A percentile compares a stretch with the other conserved stretches of the same genome.
Conservation (phyloP, 2,329 filamentous ascomycete genomes). For the Verticillium tricorpus region DNA sequence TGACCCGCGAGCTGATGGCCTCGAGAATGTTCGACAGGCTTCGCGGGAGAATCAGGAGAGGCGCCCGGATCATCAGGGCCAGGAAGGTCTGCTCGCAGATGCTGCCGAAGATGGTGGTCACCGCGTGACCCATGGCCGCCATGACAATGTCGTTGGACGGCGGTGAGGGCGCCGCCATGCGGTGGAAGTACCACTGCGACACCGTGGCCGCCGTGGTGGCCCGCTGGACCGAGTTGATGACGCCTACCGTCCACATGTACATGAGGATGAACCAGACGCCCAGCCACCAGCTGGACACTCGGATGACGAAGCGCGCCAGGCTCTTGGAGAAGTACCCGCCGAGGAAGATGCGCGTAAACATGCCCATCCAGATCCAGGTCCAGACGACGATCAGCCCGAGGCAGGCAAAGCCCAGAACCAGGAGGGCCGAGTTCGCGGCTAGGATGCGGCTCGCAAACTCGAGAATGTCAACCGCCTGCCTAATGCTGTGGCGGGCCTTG, state of each 20-base stretch:
- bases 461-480: constrained; percentile 80
- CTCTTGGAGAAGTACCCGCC: constrained; percentile 74
- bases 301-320: constrained; percentile 69
- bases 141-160: constrained; percentile 76
- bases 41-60: constrained; percentile 76
- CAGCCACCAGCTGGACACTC: constrained; percentile 89
- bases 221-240: constrained; percentile 84
- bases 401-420: constrained; percentile 77
- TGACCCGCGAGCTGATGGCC: constrained; percentile 70
- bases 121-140: constrained; percentile 76
- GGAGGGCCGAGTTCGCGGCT: constrained; percentile 74
- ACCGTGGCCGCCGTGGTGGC: constrained; percentile 91
- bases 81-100: constrained; percentile 85
- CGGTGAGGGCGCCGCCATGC: constrained; percentile 72
- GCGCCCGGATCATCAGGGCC: constrained; percentile 74
- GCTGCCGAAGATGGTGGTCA: constrained; percentile 84
- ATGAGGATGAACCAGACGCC: constrained; percentile 88
- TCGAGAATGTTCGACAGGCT: constrained; percentile 62
- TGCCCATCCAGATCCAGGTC: constrained; percentile 94
- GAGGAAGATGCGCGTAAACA: constrained; percentile 94
- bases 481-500: constrained; percentile 73
- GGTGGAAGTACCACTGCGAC: constrained; percentile 98
- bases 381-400: constrained; percentile 74
- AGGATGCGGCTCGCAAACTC: constrained; percentile 90
- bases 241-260: constrained; percentile 90